Percentiles rank a stretch among this genome's conserved stretches.
These are phyloP conservation scores for Austroboletus eburneus DNA, from an alignment of 768 basidiomycete genomes.

Conservation along the genomic window DNA sequence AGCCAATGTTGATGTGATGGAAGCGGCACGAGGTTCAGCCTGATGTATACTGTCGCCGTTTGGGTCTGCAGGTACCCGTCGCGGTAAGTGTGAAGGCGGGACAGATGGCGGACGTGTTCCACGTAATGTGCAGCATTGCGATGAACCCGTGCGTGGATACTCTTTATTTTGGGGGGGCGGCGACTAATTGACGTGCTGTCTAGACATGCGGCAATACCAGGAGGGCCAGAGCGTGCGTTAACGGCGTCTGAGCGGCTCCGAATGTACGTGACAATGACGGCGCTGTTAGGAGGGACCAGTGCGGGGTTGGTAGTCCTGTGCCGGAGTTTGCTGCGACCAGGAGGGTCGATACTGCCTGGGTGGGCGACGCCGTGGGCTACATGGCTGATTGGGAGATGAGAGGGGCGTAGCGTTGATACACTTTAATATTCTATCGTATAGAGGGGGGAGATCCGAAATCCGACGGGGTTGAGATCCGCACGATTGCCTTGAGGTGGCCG, in stretches of 20 bases:
- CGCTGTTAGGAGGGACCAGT: constrained; percentile 67
- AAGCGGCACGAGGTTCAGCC: constrained; percentile 98
- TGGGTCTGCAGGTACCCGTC: constrained; percentile 90
- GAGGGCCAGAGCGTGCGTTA: constrained; percentile 77
- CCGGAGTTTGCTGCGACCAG: constrained; percentile 64
- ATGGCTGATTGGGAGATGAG: constrained; percentile 61
- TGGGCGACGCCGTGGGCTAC: constrained; percentile 61
- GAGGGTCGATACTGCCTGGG: constrained; percentile 44
- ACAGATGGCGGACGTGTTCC: constrained; percentile 83
- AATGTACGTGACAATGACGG: constrained; percentile 69
- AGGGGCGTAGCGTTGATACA: constrained; percentile 19
- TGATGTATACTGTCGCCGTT: constrained; percentile 89
- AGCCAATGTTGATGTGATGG: constrained; percentile 7
- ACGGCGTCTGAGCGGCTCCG: constrained; percentile 63
- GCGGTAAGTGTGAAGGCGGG: constrained; percentile 87
- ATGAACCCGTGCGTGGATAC: constrained; percentile 72
- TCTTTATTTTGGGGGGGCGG: neutral
- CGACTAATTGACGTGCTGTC: constrained; percentile 9
- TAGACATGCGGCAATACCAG: constrained; percentile 69
- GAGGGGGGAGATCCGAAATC: constrained; percentile 32
- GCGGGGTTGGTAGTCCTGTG: constrained; percentile 69
- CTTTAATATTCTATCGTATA: constrained; percentile 13
- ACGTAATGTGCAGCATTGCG: constrained; percentile 78
- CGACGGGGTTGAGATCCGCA: constrained; percentile 35
- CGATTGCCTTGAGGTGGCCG: constrained; percentile 33